phyloP scores from a whole-genome alignment of 371 early-diverging fungal genomes.

The Capniomyces stellatus region DNA sequence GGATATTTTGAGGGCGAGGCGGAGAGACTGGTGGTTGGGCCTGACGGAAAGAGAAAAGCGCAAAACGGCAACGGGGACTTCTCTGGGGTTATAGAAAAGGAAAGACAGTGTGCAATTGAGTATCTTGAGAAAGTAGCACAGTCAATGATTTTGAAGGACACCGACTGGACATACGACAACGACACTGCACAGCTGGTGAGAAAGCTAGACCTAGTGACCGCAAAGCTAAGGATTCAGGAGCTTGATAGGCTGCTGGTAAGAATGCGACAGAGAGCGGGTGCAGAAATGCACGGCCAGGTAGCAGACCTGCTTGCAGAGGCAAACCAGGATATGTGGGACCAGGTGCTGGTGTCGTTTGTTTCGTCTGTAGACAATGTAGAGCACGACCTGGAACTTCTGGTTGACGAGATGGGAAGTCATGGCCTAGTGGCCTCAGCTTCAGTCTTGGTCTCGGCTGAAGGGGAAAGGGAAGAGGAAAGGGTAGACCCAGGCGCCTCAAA shows the following conservation, averaged over 20 bases:
- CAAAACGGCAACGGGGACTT: background rate
- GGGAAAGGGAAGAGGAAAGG: background rate
- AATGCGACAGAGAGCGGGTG: constrained; percentile 42
- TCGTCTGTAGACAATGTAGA: background rate
- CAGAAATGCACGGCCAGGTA: constrained; percentile 46
- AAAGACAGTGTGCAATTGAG: constrained; percentile 6
- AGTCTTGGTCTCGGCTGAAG: constrained; percentile 6
- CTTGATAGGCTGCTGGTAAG: constrained; percentile 52
- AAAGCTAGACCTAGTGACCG: constrained; percentile 44
- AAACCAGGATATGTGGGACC: constrained; percentile 53
- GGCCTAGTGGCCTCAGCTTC: constrained; percentile 3
- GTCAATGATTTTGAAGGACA: constrained; percentile 12
- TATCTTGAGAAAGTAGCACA: constrained; percentile 10
- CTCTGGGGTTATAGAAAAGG: constrained; percentile 1
- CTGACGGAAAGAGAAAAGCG: constrained; percentile 6
- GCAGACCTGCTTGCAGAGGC: constrained; percentile 40
- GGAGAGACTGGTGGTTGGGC: background rate
- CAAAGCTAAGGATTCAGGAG: constrained; percentile 51
- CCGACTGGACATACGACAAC: constrained; percentile 60
- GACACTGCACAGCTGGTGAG: constrained; percentile 39
- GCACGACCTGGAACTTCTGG: background rate
- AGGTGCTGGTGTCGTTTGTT: constrained; percentile 26
- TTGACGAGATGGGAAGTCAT: background rate
- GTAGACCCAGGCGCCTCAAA: background rate
- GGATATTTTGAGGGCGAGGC: too few species aligned